Evolutionary conservation across 176 grass and related monocot species (phyloP), one percentile per base, ranked within the genome.

Genomic region (Aegilops longissima): DNA sequence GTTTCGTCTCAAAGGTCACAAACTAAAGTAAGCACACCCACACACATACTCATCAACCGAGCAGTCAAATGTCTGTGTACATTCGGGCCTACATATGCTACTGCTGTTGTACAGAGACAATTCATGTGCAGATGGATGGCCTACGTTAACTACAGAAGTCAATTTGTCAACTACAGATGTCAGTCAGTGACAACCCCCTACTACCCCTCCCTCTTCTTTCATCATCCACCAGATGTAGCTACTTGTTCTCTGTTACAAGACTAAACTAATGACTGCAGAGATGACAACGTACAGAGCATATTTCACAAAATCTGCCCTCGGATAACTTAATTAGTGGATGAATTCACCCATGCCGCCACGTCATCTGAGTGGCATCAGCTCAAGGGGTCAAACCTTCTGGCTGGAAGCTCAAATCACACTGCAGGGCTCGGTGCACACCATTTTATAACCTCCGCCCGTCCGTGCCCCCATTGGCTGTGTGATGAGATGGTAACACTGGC

Each of bases 231-330:
- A 68, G 80, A 35, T 9, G 21, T 69, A 77, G 74, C 49, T 61
- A 52, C 14, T 84, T 69, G 71, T 66, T 79, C 83, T 83, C 84
- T 79, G 27, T 73, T 45, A 80, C 66, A 80, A 14, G 74, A 51
- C 44, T 49, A 84, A 80, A 62, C 75, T 59, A 63, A 78, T 23
- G 67, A 75, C 51, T 56, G 31, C 25, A 76, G 75, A 34, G 27
- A 76, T 65, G 71, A 33, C 62, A 76, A 84, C 49, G 61, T 85
- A 85, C 82, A 87, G 49, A 83, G 69, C 69, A 39, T 42, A 70
- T 70, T 61, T 58, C 89, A 74, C 84, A 90, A 79, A 86, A 81
- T 52, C 86, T 76, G 81, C 85, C 75, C 77, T 87, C 72, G 4
- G 20, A 44, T 61, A 76, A 70, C 61, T 84, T 80, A 80, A 84